phyloP scores from a whole-genome alignment of 2,329 filamentous ascomycete genomes.

The Aspergillus piperis region DNA sequence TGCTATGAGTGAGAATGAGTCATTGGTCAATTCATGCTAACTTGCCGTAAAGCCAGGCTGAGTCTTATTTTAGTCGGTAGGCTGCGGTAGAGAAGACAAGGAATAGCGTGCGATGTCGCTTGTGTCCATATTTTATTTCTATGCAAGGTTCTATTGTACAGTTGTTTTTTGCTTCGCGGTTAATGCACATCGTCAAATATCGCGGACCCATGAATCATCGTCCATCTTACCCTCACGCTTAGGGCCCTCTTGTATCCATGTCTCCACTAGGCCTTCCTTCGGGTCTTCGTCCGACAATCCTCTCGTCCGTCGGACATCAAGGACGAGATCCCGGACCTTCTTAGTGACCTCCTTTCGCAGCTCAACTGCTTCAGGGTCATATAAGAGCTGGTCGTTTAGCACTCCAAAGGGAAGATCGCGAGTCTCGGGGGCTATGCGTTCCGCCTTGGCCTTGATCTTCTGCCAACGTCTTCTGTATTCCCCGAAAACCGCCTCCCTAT shows the following conservation, averaged over 20 bases:
- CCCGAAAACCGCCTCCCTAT: slow-evolving; percentile 73
- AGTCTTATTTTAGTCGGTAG: too few species aligned
- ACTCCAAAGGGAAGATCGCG: slow-evolving; percentile 53
- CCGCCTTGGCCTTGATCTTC: slow-evolving; percentile 58
- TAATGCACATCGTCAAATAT: slow-evolving; percentile 44
- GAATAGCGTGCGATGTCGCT: background rate
- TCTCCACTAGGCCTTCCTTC: slow-evolving; percentile 74
- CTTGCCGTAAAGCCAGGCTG: too few species aligned
- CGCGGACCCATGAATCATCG: slow-evolving; percentile 62
- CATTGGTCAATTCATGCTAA: background rate
- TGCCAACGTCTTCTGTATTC: slow-evolving; percentile 75
- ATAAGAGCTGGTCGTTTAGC: slow-evolving; percentile 65
- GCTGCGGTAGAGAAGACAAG: background rate
- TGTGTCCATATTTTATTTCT: slow-evolving; percentile 10
- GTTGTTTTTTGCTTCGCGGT: too few species aligned
- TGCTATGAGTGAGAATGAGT: background rate
- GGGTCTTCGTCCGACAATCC: slow-evolving; percentile 81
- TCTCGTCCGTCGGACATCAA: slow-evolving; percentile 70
- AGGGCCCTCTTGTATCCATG: slow-evolving; percentile 66
- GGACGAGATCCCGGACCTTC: slow-evolving; percentile 74
- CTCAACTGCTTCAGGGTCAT: slow-evolving; percentile 71
- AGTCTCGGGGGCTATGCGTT: slow-evolving; percentile 46
- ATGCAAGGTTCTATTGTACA: slow-evolving; percentile 12
- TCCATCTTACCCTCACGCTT: slow-evolving; percentile 59
- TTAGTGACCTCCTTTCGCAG: slow-evolving; percentile 78